Percentiles rank a stretch among this genome's conserved stretches.
Evolutionary conservation across 2,329 filamentous ascomycete genomes (phyloP).

Genomic region (Pyrenophora tritici-repentis): DNA sequence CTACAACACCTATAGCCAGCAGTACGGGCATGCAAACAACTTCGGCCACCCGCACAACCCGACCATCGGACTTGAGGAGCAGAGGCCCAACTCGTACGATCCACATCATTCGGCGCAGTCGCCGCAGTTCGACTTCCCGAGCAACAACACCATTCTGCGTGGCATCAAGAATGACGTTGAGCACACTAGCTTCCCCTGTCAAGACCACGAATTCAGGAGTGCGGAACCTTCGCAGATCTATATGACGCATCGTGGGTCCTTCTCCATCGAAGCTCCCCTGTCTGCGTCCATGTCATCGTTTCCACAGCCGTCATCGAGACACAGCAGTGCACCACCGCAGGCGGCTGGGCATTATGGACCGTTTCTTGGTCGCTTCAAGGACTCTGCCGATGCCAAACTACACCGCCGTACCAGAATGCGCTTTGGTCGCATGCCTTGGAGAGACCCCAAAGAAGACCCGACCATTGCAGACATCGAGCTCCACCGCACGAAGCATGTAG

Average conservation of each 20-base stretch:
- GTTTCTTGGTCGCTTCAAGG: slow-evolving; percentile 27
- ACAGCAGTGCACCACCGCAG: slow-evolving; percentile 9
- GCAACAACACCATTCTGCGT: slow-evolving; percentile 16
- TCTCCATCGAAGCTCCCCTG: slow-evolving; percentile 4
- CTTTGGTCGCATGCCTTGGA: slow-evolving; percentile 35
- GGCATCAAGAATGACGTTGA: slow-evolving; percentile 17
- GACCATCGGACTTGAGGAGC: slow-evolving; percentile 6
- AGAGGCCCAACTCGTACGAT: slow-evolving; percentile 9
- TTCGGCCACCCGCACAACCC: slow-evolving; percentile 15
- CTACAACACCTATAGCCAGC: slow-evolving; percentile 1
- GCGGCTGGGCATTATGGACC: slow-evolving; percentile 20
- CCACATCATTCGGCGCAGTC: slow-evolving; percentile 1
- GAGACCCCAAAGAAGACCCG: slow-evolving; percentile 25
- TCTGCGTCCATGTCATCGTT: slow-evolving; percentile 9
- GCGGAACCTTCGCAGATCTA: slow-evolving; percentile 6
- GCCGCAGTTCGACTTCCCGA: slow-evolving; percentile 5
- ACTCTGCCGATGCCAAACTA: slow-evolving; percentile 26
- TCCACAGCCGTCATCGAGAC: slow-evolving; percentile 4
- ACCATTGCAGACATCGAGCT: slow-evolving; percentile 28
- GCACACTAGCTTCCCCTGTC: slow-evolving; percentile 9
- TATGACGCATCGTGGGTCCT: slow-evolving; percentile 14
- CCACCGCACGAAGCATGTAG: slow-evolving; percentile 25
- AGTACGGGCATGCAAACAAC: slow-evolving; percentile 20
- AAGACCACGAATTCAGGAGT: slow-evolving; percentile 1
- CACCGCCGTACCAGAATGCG: slow-evolving; percentile 34